phyloP scores from a whole-genome alignment of 805 yeast species.

The Cyberlindnera samutprakarnensis region DNA sequence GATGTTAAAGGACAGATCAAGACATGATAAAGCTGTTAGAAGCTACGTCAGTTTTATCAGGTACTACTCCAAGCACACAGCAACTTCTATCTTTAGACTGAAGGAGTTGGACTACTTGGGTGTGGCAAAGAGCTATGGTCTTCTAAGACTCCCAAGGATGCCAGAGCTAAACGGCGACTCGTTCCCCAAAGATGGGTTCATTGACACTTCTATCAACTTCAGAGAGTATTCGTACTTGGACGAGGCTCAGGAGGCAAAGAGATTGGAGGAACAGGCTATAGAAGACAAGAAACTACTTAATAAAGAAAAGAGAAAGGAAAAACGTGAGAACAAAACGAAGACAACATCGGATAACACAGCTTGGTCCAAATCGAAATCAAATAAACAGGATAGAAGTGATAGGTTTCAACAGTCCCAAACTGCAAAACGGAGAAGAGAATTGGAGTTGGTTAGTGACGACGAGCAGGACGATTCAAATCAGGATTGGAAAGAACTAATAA shows the following conservation, averaged over 20 bases:
- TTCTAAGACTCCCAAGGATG: conserved; percentile 85
- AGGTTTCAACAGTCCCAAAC: conserved; percentile 32
- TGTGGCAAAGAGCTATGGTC: conserved; percentile 69
- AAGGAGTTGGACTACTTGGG: conserved; percentile 64
- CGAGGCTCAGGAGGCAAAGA: conserved; percentile 49
- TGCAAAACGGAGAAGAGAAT: conserved; percentile 34
- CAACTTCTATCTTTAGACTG: conserved; percentile 79
- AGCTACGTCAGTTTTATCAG: conserved; percentile 79
- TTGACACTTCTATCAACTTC: conserved; percentile 41
- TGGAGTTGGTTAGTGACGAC: conserved; percentile 45
- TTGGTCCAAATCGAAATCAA: conserved; percentile 35
- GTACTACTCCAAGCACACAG: conserved; percentile 82
- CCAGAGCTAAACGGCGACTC: conserved; percentile 65
- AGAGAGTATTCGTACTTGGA: conserved; percentile 51
- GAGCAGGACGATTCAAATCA: conserved; percentile 37
- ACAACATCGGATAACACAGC: conserved; percentile 12
- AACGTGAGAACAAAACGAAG: conserved; percentile 16
- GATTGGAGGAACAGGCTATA: conserved; percentile 53
- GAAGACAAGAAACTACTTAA: conserved; percentile 21
- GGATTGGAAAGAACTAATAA: conserved; percentile 87
- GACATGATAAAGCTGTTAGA: conserved; percentile 74
- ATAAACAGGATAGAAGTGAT: conserved; percentile 44
- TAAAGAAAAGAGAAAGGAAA: conserved; percentile 23
- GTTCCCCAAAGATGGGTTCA: conserved; percentile 70
- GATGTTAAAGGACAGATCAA: conserved; percentile 65